These are phyloP conservation scores for Sporothrix dimorphospora DNA, from an alignment of 2,329 filamentous ascomycete genomes.

Conservation along the genomic window DNA sequence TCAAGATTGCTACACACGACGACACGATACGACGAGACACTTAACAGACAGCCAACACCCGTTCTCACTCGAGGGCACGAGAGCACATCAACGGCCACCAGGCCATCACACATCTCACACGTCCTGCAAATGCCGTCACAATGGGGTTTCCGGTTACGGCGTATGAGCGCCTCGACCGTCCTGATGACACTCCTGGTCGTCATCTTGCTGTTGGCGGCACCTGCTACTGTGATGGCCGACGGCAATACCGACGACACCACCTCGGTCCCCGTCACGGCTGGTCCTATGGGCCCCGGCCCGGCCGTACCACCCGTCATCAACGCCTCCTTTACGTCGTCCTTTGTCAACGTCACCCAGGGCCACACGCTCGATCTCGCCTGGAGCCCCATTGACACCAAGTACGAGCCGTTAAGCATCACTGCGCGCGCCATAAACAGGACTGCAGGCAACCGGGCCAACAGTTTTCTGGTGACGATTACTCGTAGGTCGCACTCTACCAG, in stretches of 20 bases:
- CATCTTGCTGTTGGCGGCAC: background rate
- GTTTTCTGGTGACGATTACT: conserved; percentile 35
- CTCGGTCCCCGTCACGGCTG: background rate
- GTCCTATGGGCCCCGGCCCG: background rate
- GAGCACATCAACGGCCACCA: background rate
- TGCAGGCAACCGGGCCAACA: conserved; percentile 29
- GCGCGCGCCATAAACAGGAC: conserved; percentile 36
- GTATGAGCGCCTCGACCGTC: too few relatives aligned
- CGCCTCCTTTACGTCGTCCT: conserved; percentile 38
- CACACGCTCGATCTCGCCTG: conserved; percentile 34
- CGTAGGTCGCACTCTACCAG: conserved; percentile 32
- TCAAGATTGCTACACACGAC: background rate
- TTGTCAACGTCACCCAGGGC: conserved; percentile 34
- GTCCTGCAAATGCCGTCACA: background rate
- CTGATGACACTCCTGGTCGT: background rate
- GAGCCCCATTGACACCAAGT: conserved; percentile 32
- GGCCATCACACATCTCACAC: background rate
- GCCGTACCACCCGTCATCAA: background rate
- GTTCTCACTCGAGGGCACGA: too few relatives aligned
- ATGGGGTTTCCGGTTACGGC: background rate
- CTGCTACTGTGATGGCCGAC: background rate
- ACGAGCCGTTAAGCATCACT: conserved; percentile 36
- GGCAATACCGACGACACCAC: background rate
- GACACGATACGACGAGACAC: background rate
- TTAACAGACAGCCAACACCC: background rate